Evolutionary conservation across 1,284 basidiomycete species (phyloP).

Genomic region (Ustilago xerochloae): DNA sequence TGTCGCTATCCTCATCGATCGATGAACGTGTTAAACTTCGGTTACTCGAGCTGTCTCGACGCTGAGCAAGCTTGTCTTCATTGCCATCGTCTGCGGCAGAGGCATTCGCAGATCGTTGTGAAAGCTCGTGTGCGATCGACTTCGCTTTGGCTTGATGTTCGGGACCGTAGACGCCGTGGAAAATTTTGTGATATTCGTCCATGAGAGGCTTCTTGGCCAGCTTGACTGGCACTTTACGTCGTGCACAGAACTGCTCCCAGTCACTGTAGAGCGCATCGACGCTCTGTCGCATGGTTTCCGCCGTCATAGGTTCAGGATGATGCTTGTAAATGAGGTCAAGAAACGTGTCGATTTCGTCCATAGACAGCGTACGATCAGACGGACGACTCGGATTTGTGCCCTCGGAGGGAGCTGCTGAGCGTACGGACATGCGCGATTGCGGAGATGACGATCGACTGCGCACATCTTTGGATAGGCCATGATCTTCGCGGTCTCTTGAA

Average conservation of each 20-base stretch:
- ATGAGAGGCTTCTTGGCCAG: constrained; percentile 44
- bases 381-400: neutral
- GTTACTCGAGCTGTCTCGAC: constrained; percentile 15
- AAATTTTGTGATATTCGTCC: constrained; percentile 49
- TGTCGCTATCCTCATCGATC: constrained; percentile 21
- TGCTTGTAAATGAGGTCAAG: constrained; percentile 46
- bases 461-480: neutral
- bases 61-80: neutral
- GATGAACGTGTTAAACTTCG: constrained; percentile 16
- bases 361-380: constrained; percentile 14
- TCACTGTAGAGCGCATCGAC: constrained; percentile 41
- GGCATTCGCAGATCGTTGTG: constrained; percentile 18
- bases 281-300: constrained; percentile 46
- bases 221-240: constrained; percentile 21
- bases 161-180: constrained; percentile 37
- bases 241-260: constrained; percentile 33
- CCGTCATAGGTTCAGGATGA: constrained; percentile 40
- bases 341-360: constrained; percentile 38
- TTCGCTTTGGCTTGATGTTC: constrained; percentile 27
- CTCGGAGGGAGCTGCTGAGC: neutral
- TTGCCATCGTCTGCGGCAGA: constrained; percentile 1
- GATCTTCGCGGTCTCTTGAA: neutral
- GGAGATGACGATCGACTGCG: constrained; percentile 21
- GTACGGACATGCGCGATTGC: neutral
- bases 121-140: constrained; percentile 40